These are phyloP conservation scores for Sugiyamaella novakii DNA, from an alignment of 1,139 yeast species.

Conservation along the genomic window DNA sequence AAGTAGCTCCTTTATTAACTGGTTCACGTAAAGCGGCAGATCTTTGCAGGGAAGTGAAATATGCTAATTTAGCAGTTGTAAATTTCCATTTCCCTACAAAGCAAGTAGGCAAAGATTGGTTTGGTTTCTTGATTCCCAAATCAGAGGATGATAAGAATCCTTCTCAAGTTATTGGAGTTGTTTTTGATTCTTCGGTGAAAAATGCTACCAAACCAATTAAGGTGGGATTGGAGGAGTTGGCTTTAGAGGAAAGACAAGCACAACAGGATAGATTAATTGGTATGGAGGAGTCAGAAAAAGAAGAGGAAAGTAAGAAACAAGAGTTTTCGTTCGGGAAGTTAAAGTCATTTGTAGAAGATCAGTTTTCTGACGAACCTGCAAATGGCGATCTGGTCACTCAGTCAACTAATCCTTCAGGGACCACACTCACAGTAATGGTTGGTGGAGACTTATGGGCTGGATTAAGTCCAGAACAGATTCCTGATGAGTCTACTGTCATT, in stretches of 20 bases:
- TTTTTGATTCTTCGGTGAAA: slow-evolving; percentile 78
- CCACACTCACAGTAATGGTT: slow-evolving; percentile 83
- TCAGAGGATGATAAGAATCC: slow-evolving; percentile 50
- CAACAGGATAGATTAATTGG: slow-evolving; percentile 5
- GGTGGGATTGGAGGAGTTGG: slow-evolving; percentile 9
- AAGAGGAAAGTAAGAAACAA: slow-evolving; percentile 3
- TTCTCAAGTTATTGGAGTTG: slow-evolving; percentile 75
- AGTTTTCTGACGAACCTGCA: slow-evolving; percentile 18
- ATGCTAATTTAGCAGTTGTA: slow-evolving; percentile 42
- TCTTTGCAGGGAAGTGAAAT: slow-evolving; percentile 30
- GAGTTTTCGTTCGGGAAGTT: slow-evolving; percentile 11
- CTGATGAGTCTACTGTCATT: slow-evolving; percentile 50
- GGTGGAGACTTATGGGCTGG: slow-evolving; percentile 72
- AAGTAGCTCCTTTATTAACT: slow-evolving; percentile 27
- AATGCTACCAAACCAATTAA: slow-evolving; percentile 39
- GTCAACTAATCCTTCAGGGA: slow-evolving; percentile 42
- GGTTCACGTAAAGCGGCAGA: slow-evolving; percentile 25
- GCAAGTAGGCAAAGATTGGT: slow-evolving; percentile 53
- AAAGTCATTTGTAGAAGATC: slow-evolving; percentile 19
- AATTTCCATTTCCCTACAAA: slow-evolving; percentile 39
- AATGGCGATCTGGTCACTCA: neutral
- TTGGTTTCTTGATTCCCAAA: slow-evolving; percentile 86
- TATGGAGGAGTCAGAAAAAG: slow-evolving; percentile 5
- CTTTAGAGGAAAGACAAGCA: slow-evolving; percentile 2
- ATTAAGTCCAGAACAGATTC: slow-evolving; percentile 42